Percentiles rank a stretch among this genome's conserved stretches.
phyloP scores from a whole-genome alignment of 768 basidiomycete genomes.

The Inosperma sp. region DNA sequence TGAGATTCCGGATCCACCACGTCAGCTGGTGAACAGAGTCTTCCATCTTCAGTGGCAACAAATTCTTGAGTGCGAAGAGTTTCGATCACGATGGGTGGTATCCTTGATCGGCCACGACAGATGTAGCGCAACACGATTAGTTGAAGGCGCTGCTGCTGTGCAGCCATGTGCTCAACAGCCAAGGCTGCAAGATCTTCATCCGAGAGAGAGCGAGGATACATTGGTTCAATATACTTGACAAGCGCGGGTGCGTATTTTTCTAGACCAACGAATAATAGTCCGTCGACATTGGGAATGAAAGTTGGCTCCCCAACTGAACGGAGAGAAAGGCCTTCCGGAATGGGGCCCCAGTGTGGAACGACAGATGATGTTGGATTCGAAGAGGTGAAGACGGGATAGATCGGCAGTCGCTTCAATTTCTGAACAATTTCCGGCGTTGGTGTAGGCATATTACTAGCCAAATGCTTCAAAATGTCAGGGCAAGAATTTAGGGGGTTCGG shows the following conservation, averaged over 20 bases:
- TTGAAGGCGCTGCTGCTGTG: constrained; percentile 26
- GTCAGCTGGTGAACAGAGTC: constrained; percentile 19
- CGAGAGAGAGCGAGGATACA: constrained; percentile 12
- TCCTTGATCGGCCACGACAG: constrained; percentile 15
- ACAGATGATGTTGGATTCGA: constrained; percentile 3
- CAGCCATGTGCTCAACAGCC: constrained; percentile 26
- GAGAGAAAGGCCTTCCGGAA: constrained; percentile 8
- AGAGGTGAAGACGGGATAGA: constrained; percentile 27
- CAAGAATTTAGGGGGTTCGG: too few relatives aligned
- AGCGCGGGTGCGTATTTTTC: constrained; percentile 18
- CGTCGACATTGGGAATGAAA: constrained; percentile 23
- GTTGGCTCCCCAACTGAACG: constrained; percentile 10
- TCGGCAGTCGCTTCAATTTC: constrained; percentile 21
- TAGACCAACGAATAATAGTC: constrained; percentile 28
- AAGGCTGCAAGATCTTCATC: constrained; percentile 26
- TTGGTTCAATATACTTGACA: constrained; percentile 24
- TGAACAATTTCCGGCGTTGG: constrained; percentile 6
- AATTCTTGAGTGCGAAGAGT: constrained; percentile 25
- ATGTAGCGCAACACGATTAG: constrained; percentile 28
- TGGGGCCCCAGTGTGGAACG: constrained; percentile 4
- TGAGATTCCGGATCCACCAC: constrained; percentile 32
- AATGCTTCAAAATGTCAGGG: constrained; percentile 13
- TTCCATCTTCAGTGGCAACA: constrained; percentile 22
- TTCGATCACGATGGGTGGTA: constrained; percentile 25
- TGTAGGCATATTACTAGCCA: constrained; percentile 9